Evolutionary conservation across 2,329 filamentous ascomycete genomes (phyloP), one percentile per base, ranked within the genome.

Genomic region (Cordyceps pruinosa): DNA sequence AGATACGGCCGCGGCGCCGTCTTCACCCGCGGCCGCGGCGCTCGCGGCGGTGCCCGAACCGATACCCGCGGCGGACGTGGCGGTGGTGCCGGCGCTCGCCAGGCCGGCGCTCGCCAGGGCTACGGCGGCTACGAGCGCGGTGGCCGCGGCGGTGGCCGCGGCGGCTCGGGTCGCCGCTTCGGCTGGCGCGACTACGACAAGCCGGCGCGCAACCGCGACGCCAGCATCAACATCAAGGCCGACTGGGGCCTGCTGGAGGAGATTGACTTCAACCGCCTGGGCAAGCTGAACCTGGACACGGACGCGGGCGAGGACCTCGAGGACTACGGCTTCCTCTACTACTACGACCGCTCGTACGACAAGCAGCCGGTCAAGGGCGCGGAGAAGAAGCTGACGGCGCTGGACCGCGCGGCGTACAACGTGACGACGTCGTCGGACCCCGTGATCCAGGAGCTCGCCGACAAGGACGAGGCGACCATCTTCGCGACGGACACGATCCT

Each of bases 121-220:
- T 49, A 49, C 53, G 53, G 69, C 34, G 69, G 80, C 65, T 90
- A 91, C 69, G 88, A 94, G 67, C 84, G 84, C 69, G 86, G 88
- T 48, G 87, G 86, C 34, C 83, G 90, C 58, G 80, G 81, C 37
- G 85, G 86, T 66, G 65, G 21, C 34, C 85, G 86, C 66, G 85
- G 85, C 46, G 79, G 88, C 63, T 86, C 89, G 60, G 89, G 90
- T 52, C 87, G 94, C 64, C 86, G 94, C 65, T 97, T 97, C 69
- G 94, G 94, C 71, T 97, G 94, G 93, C 96, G 94, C 77, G 94
- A 99, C 72, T 96, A 91, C 72, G 94, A 99, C 79, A 97, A 97
- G 85, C 94, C 94, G 60, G 85, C 93, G 73, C 87, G 94, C 68
- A 97, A 96, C 76, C 89, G 94, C 60, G 94, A 99, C 77, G 89